A percentile compares a stretch with the other conserved stretches of the same genome.
phyloP scores from a whole-genome alignment of 768 basidiomycete species.

The Lentinula sp. region DNA sequence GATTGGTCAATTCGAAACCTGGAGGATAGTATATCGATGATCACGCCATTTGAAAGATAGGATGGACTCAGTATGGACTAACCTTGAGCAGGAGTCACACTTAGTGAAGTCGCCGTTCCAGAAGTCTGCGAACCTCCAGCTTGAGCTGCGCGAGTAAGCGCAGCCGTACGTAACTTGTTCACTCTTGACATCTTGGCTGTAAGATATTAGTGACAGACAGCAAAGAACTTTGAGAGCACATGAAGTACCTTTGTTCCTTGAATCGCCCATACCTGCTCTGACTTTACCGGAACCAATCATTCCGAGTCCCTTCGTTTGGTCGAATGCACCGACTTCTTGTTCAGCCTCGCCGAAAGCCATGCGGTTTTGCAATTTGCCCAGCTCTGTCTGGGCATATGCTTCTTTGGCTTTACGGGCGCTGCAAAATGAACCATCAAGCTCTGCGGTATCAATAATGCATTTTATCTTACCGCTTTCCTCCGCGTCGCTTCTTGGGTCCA shows the following conservation, averaged over 20 bases:
- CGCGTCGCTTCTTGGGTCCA: conserved; percentile 91
- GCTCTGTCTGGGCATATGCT: conserved; percentile 93
- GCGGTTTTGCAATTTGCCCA: conserved; percentile 95
- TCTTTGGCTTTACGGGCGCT: conserved; percentile 99
- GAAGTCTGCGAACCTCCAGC: conserved; percentile 39
- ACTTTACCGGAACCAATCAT: conserved; percentile 97
- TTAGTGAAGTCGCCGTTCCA: conserved; percentile 87
- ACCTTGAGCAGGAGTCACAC: conserved; percentile 96
- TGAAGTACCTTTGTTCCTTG: conserved; percentile 79
- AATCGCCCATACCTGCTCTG: conserved; percentile 79
- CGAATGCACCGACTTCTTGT: conserved; percentile 93
- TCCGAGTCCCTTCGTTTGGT: conserved; percentile 96
- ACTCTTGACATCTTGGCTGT: conserved; percentile 93
- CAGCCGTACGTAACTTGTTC: conserved; percentile 85
- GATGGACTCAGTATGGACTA: conserved; percentile 18
- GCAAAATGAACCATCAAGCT: conserved; percentile 3
- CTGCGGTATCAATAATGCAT: not conserved
- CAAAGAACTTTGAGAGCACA: conserved; percentile 6
- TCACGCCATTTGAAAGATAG: conserved; percentile 4
- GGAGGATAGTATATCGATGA: conserved; percentile 14
- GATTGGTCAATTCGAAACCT: conserved; percentile 95
- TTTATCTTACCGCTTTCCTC: conserved; percentile 76
- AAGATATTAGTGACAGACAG: not conserved
- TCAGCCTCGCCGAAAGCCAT: conserved; percentile 95
- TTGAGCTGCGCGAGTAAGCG: conserved; percentile 73